Base-by-base conservation (phyloP, 2,329 filamentous ascomycete genomes). In the Stagonosporopsis chrysanthemi region DNA sequence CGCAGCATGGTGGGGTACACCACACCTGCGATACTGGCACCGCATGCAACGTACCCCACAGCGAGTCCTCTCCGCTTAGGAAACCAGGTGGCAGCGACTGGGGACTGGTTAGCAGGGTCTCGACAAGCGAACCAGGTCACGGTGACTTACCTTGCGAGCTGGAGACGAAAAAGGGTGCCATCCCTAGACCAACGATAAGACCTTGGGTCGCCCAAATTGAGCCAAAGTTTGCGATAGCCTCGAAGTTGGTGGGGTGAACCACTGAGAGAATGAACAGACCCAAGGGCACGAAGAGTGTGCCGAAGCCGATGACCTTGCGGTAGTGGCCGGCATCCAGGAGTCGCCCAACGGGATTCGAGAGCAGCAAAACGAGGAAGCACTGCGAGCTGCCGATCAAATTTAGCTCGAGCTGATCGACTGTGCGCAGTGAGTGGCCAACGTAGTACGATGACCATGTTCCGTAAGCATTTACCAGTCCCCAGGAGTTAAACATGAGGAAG, bases 111-210 rank as follows among this genome's bases (percentile, higher is more conserved):
- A 65, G 58, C 29, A 19, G 52, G 60, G 15, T 24, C 49, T 42
- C 33, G 5, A 31, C 6, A 45, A 26, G 22, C 1, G 6, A 1
- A 22, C 26, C 3, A 9, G n/a, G 26, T 19, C 23, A 19, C 3
- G 6, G 12, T 14, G 26, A 68, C 76, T 55, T 75, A 82, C 80
- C 75, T 71, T 82, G 80, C 23, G 81, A 82, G 59, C 80, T 81
- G 23, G 78, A 78, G 4, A 83, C 81, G 61, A 83, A 83, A 68
- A 81, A 82, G 61, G 80, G 82, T n/a, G 79, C 76, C 81, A 83
- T 83, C 9, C 81, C 81, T 9, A 82, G 56, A 5, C 80, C 80
- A 24, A 75, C 75, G 35, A 82, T 66, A 36, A 83, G 64, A 4
- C 81, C 81, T 64, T 83, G 80, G 4, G 79, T 79, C 11, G 78